Base-by-base conservation (phyloP, 1,284 basidiomycete genomes). In the Rhizopogon parksii region DNA sequence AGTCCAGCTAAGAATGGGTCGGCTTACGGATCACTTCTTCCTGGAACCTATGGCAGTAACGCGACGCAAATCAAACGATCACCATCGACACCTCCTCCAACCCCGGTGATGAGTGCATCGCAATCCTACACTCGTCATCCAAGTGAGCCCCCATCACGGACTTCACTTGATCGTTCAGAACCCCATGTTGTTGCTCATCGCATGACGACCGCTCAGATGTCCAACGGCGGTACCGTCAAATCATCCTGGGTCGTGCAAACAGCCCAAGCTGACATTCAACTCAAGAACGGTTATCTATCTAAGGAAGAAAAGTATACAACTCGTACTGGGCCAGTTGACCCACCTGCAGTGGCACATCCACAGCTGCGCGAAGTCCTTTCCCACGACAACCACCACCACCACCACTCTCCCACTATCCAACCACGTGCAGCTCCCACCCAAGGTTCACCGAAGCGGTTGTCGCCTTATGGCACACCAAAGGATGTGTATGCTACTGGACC, bases 191-290 rank as follows among this genome's bases (percentile, higher is more conserved):
- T 49, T 32, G 63, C 53, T 6, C 12, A 19, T 42, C 60, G 51
- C 34, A 54, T 50, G 39, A 50, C 40, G 17, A 45, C 35, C 25
- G 25, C 53, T 36, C 49, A 57, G 40, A 19, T 52, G 34, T 54
- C 64, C 5, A 60, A 48, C 25, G 35, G 42, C 8, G 47, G 60
- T 35, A 67, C 63, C 1, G 53, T 68, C 25, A 57, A 67, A 49
- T 58, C 62, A 24, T 60, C 67, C 9, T 66, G 67, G 66, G 58
- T 69, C 17, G 65, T 68, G 9, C 67, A 66, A 43, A 68, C 61
- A 12, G 42, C 55, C 14, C 35, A 56, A 32, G 55, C 65, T 5
- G 21, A 21, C 24, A 48, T 55, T 12, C 55, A 53, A 17, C 47
- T 40, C 35, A 66, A 54, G 48, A 51, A 40, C 32, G 12, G 55